Evolutionary conservation across 306 rosid genomes (phyloP), one percentile per base, ranked within the genome.

Genomic region (Parietaria judaica): DNA sequence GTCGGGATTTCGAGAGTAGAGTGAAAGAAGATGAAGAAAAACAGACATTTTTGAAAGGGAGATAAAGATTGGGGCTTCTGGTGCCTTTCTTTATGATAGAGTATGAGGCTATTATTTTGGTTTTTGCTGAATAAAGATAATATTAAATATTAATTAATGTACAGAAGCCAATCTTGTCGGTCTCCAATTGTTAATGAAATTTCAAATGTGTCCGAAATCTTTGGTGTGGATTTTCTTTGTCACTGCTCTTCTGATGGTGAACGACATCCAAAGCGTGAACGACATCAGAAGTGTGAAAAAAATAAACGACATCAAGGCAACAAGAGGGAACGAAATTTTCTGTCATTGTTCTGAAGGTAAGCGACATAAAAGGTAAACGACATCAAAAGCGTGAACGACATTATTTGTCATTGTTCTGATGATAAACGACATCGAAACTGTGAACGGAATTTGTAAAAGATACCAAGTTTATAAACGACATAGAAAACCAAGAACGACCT

Each of bases 51-150:
- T 72, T 58, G 71, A 64, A 63, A 61, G 51, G 70, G 63, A 50
- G 68, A 16, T 56, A 31, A 14, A 62, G 72, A 76, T 74, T 74
- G 73, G 59, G 46, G 60, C 77, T 71, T 39, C 56, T 56, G 36
- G 51, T 16, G 16, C 31, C 45, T 41, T 41, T 41, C 51, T 60
- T 74, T 57, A 67, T n/a, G n/a, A n/a, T n/a, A n/a, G n/a, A n/a
- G n/a, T n/a, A n/a, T 73, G 70, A 80, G 3, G 47, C 76, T 44
- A 11, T 43, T 31, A 56, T 63, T 60, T 57, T 72, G 51, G 41
- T 62, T 64, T 56, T 52, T 69, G 73, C 63, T 36, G 23, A 60
- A 59, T 72, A 65, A 49, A 23, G 66, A 48, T 35, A 13, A 62
- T 31, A 23, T 8, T 17, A 23, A 23, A 23, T 23, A 23, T 23